Conservation (phyloP, 2,329 filamentous ascomycete species). For the Diaporthe amygdali region DNA sequence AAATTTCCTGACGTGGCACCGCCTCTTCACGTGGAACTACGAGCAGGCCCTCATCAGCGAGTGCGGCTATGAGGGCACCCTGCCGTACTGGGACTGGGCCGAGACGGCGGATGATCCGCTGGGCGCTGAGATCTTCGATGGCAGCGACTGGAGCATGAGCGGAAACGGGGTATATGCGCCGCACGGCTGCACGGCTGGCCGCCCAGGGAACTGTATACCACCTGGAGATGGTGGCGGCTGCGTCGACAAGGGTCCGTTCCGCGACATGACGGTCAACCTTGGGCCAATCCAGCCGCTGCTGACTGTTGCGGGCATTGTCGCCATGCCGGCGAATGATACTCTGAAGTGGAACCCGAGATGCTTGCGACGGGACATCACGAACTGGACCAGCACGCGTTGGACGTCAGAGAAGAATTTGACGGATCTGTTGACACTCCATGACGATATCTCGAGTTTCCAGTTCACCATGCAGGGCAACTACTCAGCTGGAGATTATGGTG, state of each 20-base stretch:
- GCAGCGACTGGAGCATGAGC: conserved; percentile 47
- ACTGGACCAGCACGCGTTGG: conserved; percentile 3
- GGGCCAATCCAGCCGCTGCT: conserved; percentile 32
- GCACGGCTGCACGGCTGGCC: conserved; percentile 24
- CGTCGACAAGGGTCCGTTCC: conserved; percentile 37
- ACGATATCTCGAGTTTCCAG: conserved; percentile 37
- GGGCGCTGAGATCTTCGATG: conserved; percentile 53
- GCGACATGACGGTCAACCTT: conserved; percentile 37
- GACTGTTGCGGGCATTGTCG: neutral
- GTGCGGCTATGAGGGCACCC: conserved; percentile 36
- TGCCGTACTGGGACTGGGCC: conserved; percentile 50
- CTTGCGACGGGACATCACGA: conserved; percentile 40
- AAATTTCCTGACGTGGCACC: conserved; percentile 37
- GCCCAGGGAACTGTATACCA: conserved; percentile 31
- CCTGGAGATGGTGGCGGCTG: conserved; percentile 38
- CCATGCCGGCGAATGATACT: neutral
- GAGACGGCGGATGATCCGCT: conserved; percentile 45
- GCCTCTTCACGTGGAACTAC: conserved; percentile 36
- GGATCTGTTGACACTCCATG: neutral
- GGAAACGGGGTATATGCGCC: conserved; percentile 42
- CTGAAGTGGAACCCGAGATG: conserved; percentile 40
- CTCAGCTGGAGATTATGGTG: conserved; percentile 25
- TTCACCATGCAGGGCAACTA: conserved; percentile 34
- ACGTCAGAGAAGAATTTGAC: neutral
- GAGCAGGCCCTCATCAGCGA: conserved; percentile 37